Evolutionary conservation across 2,329 filamentous ascomycete genomes (phyloP), one percentile per base, ranked within the genome.

Genomic region (Aureobasidium melanogenum): DNA sequence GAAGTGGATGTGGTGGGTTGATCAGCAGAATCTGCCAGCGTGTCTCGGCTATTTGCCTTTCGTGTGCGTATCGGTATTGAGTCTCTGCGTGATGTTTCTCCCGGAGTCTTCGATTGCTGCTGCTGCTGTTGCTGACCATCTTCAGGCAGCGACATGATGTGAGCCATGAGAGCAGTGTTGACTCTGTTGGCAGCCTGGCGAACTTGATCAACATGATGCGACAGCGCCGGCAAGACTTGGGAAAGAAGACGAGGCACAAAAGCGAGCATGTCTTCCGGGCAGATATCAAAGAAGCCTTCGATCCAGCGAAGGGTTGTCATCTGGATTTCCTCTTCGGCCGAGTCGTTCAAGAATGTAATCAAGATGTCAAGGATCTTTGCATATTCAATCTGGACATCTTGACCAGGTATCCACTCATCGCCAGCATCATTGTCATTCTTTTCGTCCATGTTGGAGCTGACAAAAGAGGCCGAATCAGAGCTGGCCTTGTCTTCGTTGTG

Each of bases 331-430:
- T 97, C 91, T 71, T 97, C 92, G 67, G 88, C 79, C 3, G 89
- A 88, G 19, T 90, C 89, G 68, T 96, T 89, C 47, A 99, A 81
- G 65, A 94, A 97, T 14, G 87, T 86, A 2, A 96, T 91, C 44
- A 99, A 76, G 59, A 97, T 99, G 67, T 95, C 89, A 51, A 99
- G 77, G 38, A 99, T 96, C 66, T 88, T 90, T 63, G 89, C 86
- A 74, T 96, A 90, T 73, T 97, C 93, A 64, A 99, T 89, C 63
- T 95, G 88, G 8, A 97, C 91, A 73, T 99, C 94, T 74, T 99
- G 94, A 0, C 95, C 94, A 0, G 95, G 95, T 48, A 97, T 87
- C 91, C 93, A 99, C 70, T 97, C 94, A 63, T 92, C 92, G 67
- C 96, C 92, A 47, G 83, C 85, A 64, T 84, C 86, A 17, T 65